These are phyloP conservation scores for Pythium scleroteichum DNA, from an alignment of 352 stramenopile species.

Conservation along the genomic window DNA sequence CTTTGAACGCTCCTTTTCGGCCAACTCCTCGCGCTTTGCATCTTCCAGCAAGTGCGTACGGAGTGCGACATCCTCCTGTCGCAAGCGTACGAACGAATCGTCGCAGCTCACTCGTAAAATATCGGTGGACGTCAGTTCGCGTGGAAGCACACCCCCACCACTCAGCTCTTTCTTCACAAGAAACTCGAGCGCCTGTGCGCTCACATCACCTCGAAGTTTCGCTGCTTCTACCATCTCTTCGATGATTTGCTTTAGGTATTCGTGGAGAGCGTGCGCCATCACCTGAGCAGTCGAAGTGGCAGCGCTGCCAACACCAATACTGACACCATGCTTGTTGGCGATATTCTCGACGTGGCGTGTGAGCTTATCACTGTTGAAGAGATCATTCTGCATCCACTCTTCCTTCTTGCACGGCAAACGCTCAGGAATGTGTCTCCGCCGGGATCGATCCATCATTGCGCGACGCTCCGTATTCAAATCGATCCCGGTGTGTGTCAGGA, in stretches of 20 bases:
- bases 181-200: constrained; percentile 48
- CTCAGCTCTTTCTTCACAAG: constrained; percentile 44
- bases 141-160: constrained; percentile 20
- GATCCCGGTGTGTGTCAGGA: constrained; percentile 83
- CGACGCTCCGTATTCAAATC: constrained; percentile 71
- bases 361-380: constrained; percentile 76
- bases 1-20: constrained; percentile 78
- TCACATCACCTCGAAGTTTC: constrained; percentile 67
- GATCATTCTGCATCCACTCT: constrained; percentile 76
- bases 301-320: constrained; percentile 33
- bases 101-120: constrained; percentile 86
- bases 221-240: constrained; percentile 86
- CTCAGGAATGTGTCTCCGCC: constrained; percentile 40
- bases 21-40: constrained; percentile 70
- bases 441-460: constrained; percentile 73
- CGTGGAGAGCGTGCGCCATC: constrained; percentile 81
- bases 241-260: constrained; percentile 85
- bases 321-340: constrained; percentile 48
- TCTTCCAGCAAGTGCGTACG: constrained; percentile 71
- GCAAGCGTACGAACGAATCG: constrained; percentile 67
- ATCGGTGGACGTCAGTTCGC: constrained; percentile 73
- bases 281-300: constrained; percentile 57
- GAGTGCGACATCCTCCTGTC: constrained; percentile 65
- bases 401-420: constrained; percentile 71
- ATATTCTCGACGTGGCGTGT: constrained; percentile 54